A percentile compares a stretch with the other conserved stretches of the same genome.
These are phyloP conservation scores for Pichia inconspicua DNA, from an alignment of 1,139 yeast genomes.

Conservation along the genomic window DNA sequence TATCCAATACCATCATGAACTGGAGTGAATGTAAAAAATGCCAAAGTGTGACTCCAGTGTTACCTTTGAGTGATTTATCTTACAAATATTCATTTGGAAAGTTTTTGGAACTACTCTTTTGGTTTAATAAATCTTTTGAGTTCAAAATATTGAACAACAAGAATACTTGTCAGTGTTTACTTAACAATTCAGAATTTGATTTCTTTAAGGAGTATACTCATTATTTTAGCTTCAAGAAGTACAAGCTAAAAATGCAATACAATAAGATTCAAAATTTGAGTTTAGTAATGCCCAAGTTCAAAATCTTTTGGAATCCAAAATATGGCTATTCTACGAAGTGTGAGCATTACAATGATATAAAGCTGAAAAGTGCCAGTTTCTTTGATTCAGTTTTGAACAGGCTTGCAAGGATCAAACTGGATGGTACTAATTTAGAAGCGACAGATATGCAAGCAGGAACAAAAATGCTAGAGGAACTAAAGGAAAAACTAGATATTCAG, in stretches of 20 bases:
- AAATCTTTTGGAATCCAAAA: constrained; percentile 65
- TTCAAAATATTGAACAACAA: constrained; percentile 8
- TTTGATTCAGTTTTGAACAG: constrained; percentile 70
- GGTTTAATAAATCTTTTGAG: constrained; percentile 30
- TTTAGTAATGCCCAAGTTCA: constrained; percentile 68
- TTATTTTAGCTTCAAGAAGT: constrained; percentile 75
- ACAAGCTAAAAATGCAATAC: constrained; percentile 74
- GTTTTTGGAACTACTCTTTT: constrained; percentile 76
- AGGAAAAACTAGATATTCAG: constrained; percentile 47
- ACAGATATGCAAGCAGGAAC: constrained; percentile 69
- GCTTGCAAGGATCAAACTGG: constrained; percentile 72
- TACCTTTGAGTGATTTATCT: constrained; percentile 81
- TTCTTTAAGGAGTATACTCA: constrained; percentile 73
- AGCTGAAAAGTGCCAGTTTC: constrained; percentile 47
- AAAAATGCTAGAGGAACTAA: constrained; percentile 50
- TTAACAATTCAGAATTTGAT: constrained; percentile 35
- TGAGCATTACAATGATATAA: constrained; percentile 50
- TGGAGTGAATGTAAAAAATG: constrained; percentile 92
- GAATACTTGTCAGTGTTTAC: constrained; percentile 53
- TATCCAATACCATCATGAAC: constrained; percentile 65
- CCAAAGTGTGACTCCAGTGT: constrained; percentile 64
- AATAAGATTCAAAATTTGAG: constrained; percentile 68
- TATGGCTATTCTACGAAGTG: constrained; percentile 63
- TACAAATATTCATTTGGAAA: constrained; percentile 93
- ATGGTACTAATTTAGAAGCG: constrained; percentile 46